Evolutionary conservation across 805 yeast genomes (phyloP).

Genomic region (Tetrapisispora iriomotensis): DNA sequence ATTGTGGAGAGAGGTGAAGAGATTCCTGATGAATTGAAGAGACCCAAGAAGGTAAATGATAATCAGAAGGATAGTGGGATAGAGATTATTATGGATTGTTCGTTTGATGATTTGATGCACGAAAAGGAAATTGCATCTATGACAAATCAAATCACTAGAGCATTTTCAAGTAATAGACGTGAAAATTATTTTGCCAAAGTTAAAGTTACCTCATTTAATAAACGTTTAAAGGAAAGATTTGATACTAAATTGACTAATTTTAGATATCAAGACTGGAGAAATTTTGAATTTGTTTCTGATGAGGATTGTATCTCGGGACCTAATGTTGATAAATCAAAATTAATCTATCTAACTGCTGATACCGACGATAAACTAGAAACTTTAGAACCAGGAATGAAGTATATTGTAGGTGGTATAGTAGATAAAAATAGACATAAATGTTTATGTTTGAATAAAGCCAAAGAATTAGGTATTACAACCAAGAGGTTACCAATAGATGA

Average conservation of each 20-base stretch:
- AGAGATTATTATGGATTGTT: constrained; percentile 71
- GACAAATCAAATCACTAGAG: constrained; percentile 69
- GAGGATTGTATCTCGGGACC: constrained; percentile 30
- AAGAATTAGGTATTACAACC: constrained; percentile 55
- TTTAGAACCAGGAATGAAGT: constrained; percentile 61
- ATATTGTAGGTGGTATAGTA: constrained; percentile 90
- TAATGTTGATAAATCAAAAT: constrained; percentile 32
- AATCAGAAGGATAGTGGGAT: constrained; percentile 43
- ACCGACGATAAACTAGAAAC: constrained; percentile 59
- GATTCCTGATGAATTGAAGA: constrained; percentile 32
- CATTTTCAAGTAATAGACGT: constrained; percentile 68
- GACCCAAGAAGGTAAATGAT: constrained; percentile 29
- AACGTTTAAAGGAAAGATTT: constrained; percentile 56
- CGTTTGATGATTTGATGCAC: constrained; percentile 81
- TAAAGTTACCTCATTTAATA: constrained; percentile 53
- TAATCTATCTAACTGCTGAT: constrained; percentile 77
- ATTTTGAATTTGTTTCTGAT: constrained; percentile 40
- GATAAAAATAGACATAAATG: constrained; percentile 85
- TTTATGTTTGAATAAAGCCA: constrained; percentile 75
- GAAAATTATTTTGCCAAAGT: constrained; percentile 50
- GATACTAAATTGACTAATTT: constrained; percentile 45
- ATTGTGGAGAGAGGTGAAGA: constrained; percentile 33
- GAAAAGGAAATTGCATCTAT: constrained; percentile 61
- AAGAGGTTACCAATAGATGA: constrained; percentile 82
- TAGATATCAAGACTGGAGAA: constrained; percentile 59